Conservation (phyloP, 805 yeast genomes). For the Brettanomyces anomalus region DNA sequence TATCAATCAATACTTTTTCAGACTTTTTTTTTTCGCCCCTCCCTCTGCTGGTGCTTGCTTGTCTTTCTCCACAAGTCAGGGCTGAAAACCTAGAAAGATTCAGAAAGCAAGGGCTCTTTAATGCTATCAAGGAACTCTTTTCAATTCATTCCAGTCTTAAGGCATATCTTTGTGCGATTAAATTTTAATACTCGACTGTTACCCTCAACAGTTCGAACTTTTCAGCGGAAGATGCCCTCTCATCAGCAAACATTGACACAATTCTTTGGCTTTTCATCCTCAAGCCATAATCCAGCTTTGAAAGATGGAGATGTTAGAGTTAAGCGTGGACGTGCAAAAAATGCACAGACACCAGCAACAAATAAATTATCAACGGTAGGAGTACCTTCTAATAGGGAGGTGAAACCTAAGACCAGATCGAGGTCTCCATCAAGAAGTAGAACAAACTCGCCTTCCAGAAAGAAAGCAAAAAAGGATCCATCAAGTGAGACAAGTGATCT, state of each 20-base stretch:
- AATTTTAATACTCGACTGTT: too few relatives aligned
- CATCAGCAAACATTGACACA: constrained; percentile 3
- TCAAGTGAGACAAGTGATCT: not conserved
- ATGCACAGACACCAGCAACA: not conserved
- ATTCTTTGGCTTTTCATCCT: constrained; percentile 1
- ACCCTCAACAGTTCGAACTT: too few relatives aligned
- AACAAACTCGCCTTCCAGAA: not conserved
- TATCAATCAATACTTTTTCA: too few relatives aligned
- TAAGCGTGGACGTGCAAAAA: too few relatives aligned
- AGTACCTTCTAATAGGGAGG: not conserved
- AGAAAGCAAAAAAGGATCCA: not conserved
- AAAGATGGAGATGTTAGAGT: too few relatives aligned
- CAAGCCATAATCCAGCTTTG: not conserved
- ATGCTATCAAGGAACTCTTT: too few relatives aligned
- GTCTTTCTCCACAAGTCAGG: too few relatives aligned
- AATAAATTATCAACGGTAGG: not conserved
- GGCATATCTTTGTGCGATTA: not conserved
- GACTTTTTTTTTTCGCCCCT: too few relatives aligned
- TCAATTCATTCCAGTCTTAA: too few relatives aligned
- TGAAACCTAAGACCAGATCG: not conserved
- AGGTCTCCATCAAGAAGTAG: not conserved
- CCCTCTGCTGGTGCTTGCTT: too few relatives aligned
- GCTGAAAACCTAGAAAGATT: too few relatives aligned
- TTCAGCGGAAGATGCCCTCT: constrained; percentile 1
- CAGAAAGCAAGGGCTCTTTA: too few relatives aligned